Evolutionary conservation across 2,329 filamentous ascomycete species (phyloP), one percentile per base, ranked within the genome.

Genomic region (Xylaria arbuscula): DNA sequence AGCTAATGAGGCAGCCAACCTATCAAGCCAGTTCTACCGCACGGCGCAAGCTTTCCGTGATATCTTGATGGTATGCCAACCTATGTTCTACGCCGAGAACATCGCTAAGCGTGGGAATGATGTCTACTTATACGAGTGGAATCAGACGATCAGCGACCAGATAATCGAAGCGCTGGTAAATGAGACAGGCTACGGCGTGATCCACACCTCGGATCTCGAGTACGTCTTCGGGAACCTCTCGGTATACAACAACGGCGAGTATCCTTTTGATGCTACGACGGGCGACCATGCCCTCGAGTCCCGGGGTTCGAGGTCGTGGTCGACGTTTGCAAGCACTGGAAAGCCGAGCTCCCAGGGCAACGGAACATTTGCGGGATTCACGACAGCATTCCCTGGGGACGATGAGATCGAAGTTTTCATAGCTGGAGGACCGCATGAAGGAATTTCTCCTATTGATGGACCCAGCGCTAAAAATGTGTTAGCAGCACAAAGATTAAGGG

Each of bases 201-300:
- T 85, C 5, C 86, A 88, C 73, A 85, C 84, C 0, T 83, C 84
- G 0, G 86, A 88, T 60, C 83, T 87, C 32, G 82, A 84, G 5
- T 88, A 87, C 74, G 76, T 86, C 3, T 87, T 84, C 67, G 85
- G 79, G 11, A 83, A 83, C 65, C 70, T 83, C 19, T 79, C 81
- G 1, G 77, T 81, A 60, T 87, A 84, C 73, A 79, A 85, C 59
- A 72, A 75, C 3, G 73, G 72, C 9, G 76, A 72, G 1, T 77
- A 76, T 75, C 76, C 73, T 59, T 82, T 80, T 74, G 73, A 80
- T 13, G 79, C 82, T 0, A 78, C 78, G 0, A 54, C 72, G 1
- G 73, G 74, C 5, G 85, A 87, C 73, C 80, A 81, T 51, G 75
- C 76, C 1, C 76, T 87, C 0, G 72, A 70, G 38, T 70, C 75